Evolutionary conservation across 805 yeast genomes (phyloP).

Genomic region (Yarrowia sp.): DNA sequence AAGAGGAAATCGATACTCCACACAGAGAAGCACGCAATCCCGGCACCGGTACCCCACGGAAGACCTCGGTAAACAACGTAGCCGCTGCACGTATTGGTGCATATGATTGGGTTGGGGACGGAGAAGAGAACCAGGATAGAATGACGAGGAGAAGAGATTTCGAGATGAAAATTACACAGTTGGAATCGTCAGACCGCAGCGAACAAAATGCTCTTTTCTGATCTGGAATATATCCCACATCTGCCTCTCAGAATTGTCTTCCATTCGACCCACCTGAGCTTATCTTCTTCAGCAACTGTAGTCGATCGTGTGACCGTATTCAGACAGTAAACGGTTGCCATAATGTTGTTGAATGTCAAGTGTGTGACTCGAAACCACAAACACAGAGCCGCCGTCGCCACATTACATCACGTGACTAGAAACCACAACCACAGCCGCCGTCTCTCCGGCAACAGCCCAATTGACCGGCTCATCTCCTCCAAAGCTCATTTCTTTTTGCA

Average conservation of each 20-base stretch:
- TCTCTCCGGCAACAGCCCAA: no score
- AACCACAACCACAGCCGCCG: no score
- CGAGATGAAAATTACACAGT: not conserved
- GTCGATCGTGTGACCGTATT: constrained; percentile 21
- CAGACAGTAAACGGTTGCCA: not conserved
- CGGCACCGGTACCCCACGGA: constrained; percentile 11
- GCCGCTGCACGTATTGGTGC: constrained; percentile 18
- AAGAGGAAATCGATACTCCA: not conserved
- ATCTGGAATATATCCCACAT: not conserved
- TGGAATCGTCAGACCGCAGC: not conserved
- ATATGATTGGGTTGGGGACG: not conserved
- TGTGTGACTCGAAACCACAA: no score
- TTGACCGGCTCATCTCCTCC: no score
- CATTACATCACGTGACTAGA: no score
- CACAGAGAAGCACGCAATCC: not conserved
- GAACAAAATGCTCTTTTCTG: not conserved
- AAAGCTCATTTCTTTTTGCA: not conserved
- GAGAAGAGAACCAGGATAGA: not conserved
- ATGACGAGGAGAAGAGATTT: not conserved
- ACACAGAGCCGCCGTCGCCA: no score
- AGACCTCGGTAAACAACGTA: constrained; percentile 7
- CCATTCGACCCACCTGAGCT: constrained; percentile 20
- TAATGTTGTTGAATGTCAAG: no score
- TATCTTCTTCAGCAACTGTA: constrained; percentile 3
- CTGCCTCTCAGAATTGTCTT: no score